Evolutionary conservation across 441 rosid species (phyloP).

Genomic region (Codiaeum variegatum): DNA sequence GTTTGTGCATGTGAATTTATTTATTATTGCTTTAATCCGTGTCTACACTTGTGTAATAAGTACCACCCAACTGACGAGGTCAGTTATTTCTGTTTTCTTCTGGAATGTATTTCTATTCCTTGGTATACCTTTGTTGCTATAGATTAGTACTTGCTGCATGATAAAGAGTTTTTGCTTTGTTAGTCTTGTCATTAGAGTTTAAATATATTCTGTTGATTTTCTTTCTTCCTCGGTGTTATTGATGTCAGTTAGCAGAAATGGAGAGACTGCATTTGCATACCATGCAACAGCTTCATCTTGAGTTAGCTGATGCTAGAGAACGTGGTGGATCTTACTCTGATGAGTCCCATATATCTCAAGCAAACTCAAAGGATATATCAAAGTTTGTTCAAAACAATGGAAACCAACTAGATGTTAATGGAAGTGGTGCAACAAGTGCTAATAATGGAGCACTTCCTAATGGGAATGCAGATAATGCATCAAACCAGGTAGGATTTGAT

Average conservation of each 20-base stretch:
- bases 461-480: slow-evolving; percentile 49
- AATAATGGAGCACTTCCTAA: slow-evolving; percentile 34
- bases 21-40: neutral
- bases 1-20: neutral
- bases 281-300: slow-evolving; percentile 82
- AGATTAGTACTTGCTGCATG: neutral
- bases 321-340: slow-evolving; percentile 54
- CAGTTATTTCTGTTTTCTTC: neutral
- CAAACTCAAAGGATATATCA: slow-evolving; percentile 45
- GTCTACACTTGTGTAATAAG: neutral
- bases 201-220: slow-evolving; percentile 18
- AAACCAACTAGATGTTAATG: slow-evolving; percentile 52
- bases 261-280: slow-evolving; percentile 85
- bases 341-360: slow-evolving; percentile 45
- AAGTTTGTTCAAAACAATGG: slow-evolving; percentile 57
- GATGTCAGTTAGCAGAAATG: slow-evolving; percentile 73
- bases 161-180: neutral
- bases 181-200: neutral
- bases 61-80: neutral
- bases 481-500: slow-evolving; percentile 49
- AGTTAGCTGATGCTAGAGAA: slow-evolving; percentile 74
- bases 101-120: neutral
- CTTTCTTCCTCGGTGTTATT: slow-evolving; percentile 18
- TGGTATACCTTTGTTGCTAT: neutral
- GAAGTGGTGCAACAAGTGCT: slow-evolving; percentile 33